Percentiles rank a stretch among this genome's conserved stretches.
Evolutionary conservation across 2,329 filamentous ascomycete species (phyloP).

Genomic region (Coleophoma eucalyptorum): DNA sequence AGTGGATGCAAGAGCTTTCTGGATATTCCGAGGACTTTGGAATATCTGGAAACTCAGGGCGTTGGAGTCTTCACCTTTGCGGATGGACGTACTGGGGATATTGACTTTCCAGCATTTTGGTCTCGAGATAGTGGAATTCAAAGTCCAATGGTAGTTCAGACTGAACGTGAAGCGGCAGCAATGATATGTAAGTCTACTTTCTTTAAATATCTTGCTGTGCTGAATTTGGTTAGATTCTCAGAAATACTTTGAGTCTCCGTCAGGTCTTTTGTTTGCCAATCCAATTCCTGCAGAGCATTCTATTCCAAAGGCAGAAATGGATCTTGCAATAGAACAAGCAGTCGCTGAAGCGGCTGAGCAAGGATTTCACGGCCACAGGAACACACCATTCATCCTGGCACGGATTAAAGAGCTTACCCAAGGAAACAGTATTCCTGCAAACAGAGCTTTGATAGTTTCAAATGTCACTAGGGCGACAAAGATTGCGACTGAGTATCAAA

Average conservation of each 20-base stretch:
- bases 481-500: conserved; percentile 51
- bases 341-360: conserved; percentile 47
- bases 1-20: conserved; percentile 96
- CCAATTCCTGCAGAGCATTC: conserved; percentile 60
- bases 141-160: conserved; percentile 71
- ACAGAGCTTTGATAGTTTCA: conserved; percentile 60
- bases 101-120: conserved; percentile 94
- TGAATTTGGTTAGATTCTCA: conserved; percentile 56
- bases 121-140: conserved; percentile 78
- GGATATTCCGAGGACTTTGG: conserved; percentile 84
- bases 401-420: conserved; percentile 67
- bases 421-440: conserved; percentile 58
- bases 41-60: conserved; percentile 68
- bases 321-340: conserved; percentile 51
- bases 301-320: conserved; percentile 56
- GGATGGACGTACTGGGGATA: conserved; percentile 65
- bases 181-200: conserved; percentile 60
- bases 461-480: conserved; percentile 64
- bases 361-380: conserved; percentile 58
- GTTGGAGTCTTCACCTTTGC: conserved; percentile 87
- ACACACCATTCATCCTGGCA: conserved; percentile 65
- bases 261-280: conserved; percentile 85
- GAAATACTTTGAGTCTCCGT: conserved; percentile 56
- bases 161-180: conserved; percentile 81
- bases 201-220: neutral